A percentile compares a stretch with the other conserved stretches of the same genome.
Conservation (phyloP, 2,329 filamentous ascomycete species). For the Didymella keratinophila region DNA sequence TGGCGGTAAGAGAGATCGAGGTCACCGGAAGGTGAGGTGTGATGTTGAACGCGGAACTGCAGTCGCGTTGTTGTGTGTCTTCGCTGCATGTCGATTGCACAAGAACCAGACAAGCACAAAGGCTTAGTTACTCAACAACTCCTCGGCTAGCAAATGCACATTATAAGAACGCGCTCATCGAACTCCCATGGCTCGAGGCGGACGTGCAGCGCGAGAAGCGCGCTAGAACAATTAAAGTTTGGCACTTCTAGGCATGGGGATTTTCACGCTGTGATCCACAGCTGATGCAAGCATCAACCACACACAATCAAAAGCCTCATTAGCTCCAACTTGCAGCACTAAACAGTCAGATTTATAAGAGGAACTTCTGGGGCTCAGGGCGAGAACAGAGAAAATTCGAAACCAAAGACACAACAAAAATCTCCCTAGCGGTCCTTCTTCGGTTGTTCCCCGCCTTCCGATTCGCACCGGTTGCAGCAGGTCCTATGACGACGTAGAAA, state of each 20-base stretch:
- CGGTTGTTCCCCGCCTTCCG: slow-evolving; percentile 47
- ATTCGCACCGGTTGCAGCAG: slow-evolving; percentile 37
- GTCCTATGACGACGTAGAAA: slow-evolving; percentile 46
- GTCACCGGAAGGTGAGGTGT: slow-evolving; percentile 15
- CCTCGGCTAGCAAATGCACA: neutral
- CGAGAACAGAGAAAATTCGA: slow-evolving; percentile 28
- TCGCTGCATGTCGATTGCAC: slow-evolving; percentile 2
- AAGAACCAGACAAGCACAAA: neutral
- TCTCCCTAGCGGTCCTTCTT: slow-evolving; percentile 39
- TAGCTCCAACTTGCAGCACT: slow-evolving; percentile 32
- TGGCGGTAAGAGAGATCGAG: slow-evolving; percentile 8
- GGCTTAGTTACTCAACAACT: slow-evolving; percentile 10
- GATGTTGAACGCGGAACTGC: neutral
- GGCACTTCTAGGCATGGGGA: slow-evolving; percentile 26
- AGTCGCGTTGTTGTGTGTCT: slow-evolving; percentile 1
- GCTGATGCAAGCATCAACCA: slow-evolving; percentile 36
- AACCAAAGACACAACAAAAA: slow-evolving; percentile 26
- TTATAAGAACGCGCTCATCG: slow-evolving; percentile 14
- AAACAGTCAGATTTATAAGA: slow-evolving; percentile 35
- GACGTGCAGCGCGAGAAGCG: slow-evolving; percentile 13
- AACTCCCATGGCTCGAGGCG: slow-evolving; percentile 9
- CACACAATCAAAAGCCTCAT: slow-evolving; percentile 32
- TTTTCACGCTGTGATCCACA: slow-evolving; percentile 30
- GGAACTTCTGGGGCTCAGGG: slow-evolving; percentile 30
- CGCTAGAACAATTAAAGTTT: slow-evolving; percentile 22